phyloP scores from a whole-genome alignment of 2,329 filamentous ascomycete genomes.

The Scedosporium boydii region DNA sequence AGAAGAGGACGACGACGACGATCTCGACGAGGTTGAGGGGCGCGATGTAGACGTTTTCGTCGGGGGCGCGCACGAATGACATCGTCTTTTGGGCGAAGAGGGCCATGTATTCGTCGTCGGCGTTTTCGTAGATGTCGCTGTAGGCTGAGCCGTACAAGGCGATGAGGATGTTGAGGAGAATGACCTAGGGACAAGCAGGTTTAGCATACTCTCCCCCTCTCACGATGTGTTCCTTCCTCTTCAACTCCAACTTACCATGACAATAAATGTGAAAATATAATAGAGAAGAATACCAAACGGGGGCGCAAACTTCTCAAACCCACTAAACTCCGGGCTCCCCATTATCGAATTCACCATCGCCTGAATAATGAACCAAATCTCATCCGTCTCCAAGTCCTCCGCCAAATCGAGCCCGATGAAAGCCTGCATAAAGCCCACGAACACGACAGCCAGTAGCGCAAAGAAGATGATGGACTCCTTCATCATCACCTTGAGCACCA shows the following conservation, averaged over 20 bases:
- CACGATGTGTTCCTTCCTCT: not conserved
- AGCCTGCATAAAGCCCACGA: constrained; percentile 82
- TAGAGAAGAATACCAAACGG: constrained; percentile 94
- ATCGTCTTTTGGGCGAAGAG: constrained; percentile 91
- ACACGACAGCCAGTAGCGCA: constrained; percentile 72
- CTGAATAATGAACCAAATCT: constrained; percentile 65
- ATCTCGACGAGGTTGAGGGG: constrained; percentile 93
- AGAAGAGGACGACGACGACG: constrained; percentile 65
- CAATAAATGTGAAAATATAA: constrained; percentile 94
- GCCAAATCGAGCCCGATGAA: constrained; percentile 87
- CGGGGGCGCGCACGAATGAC: constrained; percentile 91
- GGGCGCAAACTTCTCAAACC: constrained; percentile 82
- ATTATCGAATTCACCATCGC: constrained; percentile 86
- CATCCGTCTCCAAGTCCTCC: constrained; percentile 59
- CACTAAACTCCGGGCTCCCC: constrained; percentile 80
- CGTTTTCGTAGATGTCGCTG: constrained; percentile 87
- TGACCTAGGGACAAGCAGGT: constrained; percentile 28
- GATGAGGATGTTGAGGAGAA: constrained; percentile 92
- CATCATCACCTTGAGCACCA: constrained; percentile 93
- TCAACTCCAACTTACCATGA: constrained; percentile 57
- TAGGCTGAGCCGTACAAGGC: constrained; percentile 96
- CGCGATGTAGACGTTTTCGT: constrained; percentile 96
- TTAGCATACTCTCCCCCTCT: not conserved
- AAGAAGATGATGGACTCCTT: constrained; percentile 95
- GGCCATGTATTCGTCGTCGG: constrained; percentile 90